Evolutionary conservation across 78 protist genomes (phyloP), one percentile per base, ranked within the genome.

Genomic region (Blattamonas nauphoetae): DNA sequence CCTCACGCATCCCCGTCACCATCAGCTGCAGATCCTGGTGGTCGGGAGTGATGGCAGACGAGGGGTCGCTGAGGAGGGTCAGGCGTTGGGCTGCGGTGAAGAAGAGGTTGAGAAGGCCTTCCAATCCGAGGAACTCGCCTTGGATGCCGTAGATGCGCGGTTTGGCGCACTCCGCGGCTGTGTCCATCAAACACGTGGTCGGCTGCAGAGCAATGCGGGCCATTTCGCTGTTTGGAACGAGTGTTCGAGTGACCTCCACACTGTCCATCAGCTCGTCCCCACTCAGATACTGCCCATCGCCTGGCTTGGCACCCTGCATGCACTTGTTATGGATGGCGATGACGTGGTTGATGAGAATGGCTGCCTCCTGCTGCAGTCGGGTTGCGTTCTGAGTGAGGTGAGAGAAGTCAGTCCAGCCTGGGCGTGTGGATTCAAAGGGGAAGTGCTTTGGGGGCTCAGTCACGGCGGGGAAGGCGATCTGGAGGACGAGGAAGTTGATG

Each of bases 361-460:
- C n/a, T n/a, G n/a, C n/a, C 71, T 55, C 71, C 71, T 55, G 71
- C 71, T 55, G 71, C 71, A 55, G 71, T n/a, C n/a, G n/a, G 38
- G 71, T 55, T 21, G 11, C 38, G 71, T 55, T 55, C 38, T 55
- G 11, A 11, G 71, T 29, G 38, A 55, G 11, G 71, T 55, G 71
- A 11, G 71, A 55, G 38, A 55, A 21, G 71, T 55, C 71, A 21
- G 11, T 11, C 71, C 71, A 55, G n/a, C n/a, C n/a, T n/a, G n/a
- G n/a, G n/a, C n/a, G n/a, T n/a, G n/a, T n/a, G n/a, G n/a, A n/a
- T n/a, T n/a, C n/a, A n/a, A n/a, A n/a, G n/a, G n/a, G n/a, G n/a
- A n/a, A n/a, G n/a, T n/a, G n/a, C n/a, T n/a, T n/a, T n/a, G n/a
- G n/a, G n/a, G n/a, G n/a, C n/a, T n/a, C n/a, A n/a, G n/a, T n/a